A percentile compares a stretch with the other conserved stretches of the same genome.
These are phyloP conservation scores for Peniophora sp. DNA, from an alignment of 1,284 basidiomycete species.

Conservation along the genomic window DNA sequence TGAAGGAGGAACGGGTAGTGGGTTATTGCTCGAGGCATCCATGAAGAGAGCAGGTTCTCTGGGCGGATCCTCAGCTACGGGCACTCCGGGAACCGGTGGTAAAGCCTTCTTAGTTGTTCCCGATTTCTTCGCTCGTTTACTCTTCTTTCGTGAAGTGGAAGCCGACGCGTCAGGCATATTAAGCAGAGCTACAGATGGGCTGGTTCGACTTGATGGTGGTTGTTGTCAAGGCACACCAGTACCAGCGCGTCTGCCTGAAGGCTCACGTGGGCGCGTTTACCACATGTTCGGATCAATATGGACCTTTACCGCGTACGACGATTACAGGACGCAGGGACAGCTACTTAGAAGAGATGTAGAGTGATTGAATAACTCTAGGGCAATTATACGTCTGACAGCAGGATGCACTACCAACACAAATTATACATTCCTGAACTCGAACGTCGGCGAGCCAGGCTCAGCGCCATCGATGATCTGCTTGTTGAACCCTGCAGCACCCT, in stretches of 20 bases:
- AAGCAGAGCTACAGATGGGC: too few species aligned
- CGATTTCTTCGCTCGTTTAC: constrained; percentile 22
- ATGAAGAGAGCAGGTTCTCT: too few species aligned
- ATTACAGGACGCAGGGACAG: too few species aligned
- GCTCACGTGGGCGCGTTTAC: background rate
- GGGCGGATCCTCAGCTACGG: too few species aligned
- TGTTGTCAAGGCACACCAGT: too few species aligned
- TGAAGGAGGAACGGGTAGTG: background rate
- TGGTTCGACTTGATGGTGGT: too few species aligned
- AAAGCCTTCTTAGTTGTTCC: constrained; percentile 2
- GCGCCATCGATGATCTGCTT: constrained; percentile 72
- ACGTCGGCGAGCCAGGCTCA: constrained; percentile 83
- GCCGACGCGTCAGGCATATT: constrained; percentile 16
- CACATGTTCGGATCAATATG: background rate
- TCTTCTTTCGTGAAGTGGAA: constrained; percentile 14
- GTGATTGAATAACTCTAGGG: too few species aligned
- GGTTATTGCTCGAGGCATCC: too few species aligned
- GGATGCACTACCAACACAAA: too few species aligned
- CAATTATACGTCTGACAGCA: too few species aligned
- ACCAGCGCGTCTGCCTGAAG: too few species aligned
- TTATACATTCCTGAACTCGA: constrained; percentile 44
- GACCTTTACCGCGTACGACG: constrained; percentile 19
- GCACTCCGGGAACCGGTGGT: too few species aligned
- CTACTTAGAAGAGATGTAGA: constrained; percentile 24
- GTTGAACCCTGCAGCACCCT: constrained; percentile 47